These are phyloP conservation scores for Quercus tomentella DNA, from an alignment of 331 rosid genomes.

Conservation along the genomic window DNA sequence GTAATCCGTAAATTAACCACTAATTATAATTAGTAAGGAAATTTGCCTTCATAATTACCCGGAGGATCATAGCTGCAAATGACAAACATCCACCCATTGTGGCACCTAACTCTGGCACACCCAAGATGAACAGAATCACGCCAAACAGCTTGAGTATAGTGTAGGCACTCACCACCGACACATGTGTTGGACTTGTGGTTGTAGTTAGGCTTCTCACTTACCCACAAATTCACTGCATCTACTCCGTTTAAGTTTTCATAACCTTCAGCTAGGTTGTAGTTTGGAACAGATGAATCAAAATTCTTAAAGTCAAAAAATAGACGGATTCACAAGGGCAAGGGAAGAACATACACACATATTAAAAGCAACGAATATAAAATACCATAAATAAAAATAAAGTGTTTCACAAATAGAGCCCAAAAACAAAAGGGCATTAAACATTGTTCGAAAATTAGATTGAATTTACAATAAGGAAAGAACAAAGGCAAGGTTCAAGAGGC, in stretches of 20 bases:
- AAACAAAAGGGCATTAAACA: too few species aligned
- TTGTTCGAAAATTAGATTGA: too few species aligned
- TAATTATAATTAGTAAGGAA: conserved; percentile 32
- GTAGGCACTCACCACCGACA: conserved; percentile 13
- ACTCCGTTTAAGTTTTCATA: not conserved
- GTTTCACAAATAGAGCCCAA: too few species aligned
- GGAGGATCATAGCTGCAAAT: conserved; percentile 51
- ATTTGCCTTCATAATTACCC: conserved; percentile 23
- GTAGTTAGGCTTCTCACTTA: conserved; percentile 7
- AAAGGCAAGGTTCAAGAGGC: too few species aligned
- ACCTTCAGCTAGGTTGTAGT: not conserved
- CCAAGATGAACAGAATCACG: conserved; percentile 12
- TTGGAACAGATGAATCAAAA: too few species aligned
- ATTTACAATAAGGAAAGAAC: too few species aligned
- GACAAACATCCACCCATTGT: conserved; percentile 19
- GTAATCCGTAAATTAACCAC: not conserved
- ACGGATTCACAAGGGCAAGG: too few species aligned
- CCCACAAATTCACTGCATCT: conserved; percentile 24
- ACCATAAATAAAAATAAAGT: too few species aligned
- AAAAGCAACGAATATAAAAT: too few species aligned
- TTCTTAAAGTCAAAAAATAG: too few species aligned
- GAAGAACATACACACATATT: too few species aligned
- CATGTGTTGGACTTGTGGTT: conserved; percentile 9
- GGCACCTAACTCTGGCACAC: conserved; percentile 27
- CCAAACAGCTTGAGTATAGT: conserved; percentile 23